Evolutionary conservation across 805 yeast genomes (phyloP), one percentile per base, ranked within the genome.

Genomic region (Spathaspora girioi): DNA sequence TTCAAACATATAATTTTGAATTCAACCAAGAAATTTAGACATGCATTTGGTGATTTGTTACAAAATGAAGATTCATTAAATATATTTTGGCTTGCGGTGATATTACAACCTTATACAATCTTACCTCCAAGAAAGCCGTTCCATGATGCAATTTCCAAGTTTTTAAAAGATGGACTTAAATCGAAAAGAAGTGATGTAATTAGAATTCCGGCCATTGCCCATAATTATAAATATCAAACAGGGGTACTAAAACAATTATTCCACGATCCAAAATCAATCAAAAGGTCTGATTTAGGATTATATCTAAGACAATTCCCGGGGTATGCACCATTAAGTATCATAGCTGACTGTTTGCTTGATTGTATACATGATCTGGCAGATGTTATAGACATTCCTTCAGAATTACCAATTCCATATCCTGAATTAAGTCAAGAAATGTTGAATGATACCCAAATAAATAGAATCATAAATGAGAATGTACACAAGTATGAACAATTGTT

Each of bases 131-230:
- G 38, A 3, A 14, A 43, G 23, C 49, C 53, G 5, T 43, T 47
- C 31, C 63, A 68, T 1, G 69, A 66, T 14, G 48, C 70, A 12
- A 59, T 58, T 20, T 71, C 78, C 2, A 57, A 61, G n/a, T 61
- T 68, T n/a, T 65, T 88, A 31, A 78, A 81, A 56, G 90, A 87
- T 52, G 93, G 96, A 0, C 64, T 92, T 32, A 85, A 87, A 61
- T 75, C 81, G 50, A 82, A 90, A 7, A 77, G 78, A 49, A 69
- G 67, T 46, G 85, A 82, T 44, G 80, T 81, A 15, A 84, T 78
- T 2, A 66, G 71, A 15, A 79, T 83, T 0, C 63, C 82, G 0
- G 67, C 68, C 38, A 67, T 84, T 27, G 70, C 82, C 1, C 67
- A 54, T 20, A 52, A 56, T 20, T 50, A 55, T n/a, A 54, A 51